Evolutionary conservation across 2,329 filamentous ascomycete genomes (phyloP), one percentile per base, ranked within the genome.

Genomic region (Colletotrichum sp.): DNA sequence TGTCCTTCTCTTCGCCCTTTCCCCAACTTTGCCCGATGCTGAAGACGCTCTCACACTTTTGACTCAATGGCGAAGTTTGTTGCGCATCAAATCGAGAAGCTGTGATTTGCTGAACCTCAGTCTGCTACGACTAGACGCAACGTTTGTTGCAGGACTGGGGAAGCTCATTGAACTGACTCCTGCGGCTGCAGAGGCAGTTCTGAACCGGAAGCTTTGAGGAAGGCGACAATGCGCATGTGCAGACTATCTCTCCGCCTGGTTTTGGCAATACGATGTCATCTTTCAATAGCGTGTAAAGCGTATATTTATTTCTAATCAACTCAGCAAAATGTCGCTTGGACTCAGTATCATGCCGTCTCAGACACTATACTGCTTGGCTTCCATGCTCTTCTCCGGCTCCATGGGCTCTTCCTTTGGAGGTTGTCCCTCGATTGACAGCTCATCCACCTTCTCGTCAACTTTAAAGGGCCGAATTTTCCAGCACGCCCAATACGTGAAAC

Each of bases 51-150:
- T 67, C 4, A 32, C 28, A 0, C 61, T 75, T 2, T 21, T 75
- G 36, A 72, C 30, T 18, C 72, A 30, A 3, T 75, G 72, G 72
- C 69, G 72, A 2, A 65, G 72, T 6, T 63, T 75, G 15, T 24
- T 75, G 15, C 72, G 72, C 16, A 75, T 75, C 28, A 75, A 75
- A 34, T 75, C 72, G 3, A 72, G 72, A 28, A 75, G 72, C 61
- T 75, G 72, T 4, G 67, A 75, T 48, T 21, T 75, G 6, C 4
- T 75, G 18, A 75, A 75, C 4, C 15, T 75, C 8, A 75, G 72
- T 3, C 2, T 75, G 18, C 16, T 75, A 2, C 24, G 72, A 9
- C 16, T 75, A 6, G 67, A 75, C n/a, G 72, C 72, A 30, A 39
- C 72, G 6, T 75, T 75, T n/a, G 72, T 75, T 6, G 72, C 72